Conservation (phyloP, 805 yeast species). For the Scheffersomyces coipomensis region DNA sequence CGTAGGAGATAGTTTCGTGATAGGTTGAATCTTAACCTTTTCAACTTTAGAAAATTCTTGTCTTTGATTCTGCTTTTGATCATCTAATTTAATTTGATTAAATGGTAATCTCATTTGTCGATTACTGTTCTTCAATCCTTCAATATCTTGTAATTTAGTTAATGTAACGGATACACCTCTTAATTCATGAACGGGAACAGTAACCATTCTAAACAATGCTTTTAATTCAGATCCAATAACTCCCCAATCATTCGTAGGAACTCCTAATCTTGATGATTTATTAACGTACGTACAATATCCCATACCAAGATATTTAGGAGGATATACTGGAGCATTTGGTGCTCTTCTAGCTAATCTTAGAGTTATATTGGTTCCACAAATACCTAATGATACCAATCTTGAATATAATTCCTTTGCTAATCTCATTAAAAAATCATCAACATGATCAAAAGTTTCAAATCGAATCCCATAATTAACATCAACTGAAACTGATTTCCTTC, state of each 20-base stretch:
- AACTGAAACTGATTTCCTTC: slow-evolving; percentile 76
- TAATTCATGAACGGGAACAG: slow-evolving; percentile 63
- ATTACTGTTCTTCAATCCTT: slow-evolving; percentile 14
- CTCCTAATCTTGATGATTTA: slow-evolving; percentile 58
- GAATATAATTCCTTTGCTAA: slow-evolving; percentile 58
- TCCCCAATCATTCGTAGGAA: slow-evolving; percentile 60
- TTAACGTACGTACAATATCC: slow-evolving; percentile 71
- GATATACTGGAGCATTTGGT: slow-evolving; percentile 65
- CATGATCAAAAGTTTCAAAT: slow-evolving; percentile 57
- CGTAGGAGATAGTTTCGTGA: not conserved
- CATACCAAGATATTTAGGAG: slow-evolving; percentile 81
- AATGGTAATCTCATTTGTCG: slow-evolving; percentile 25
- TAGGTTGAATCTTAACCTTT: not conserved
- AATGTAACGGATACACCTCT: slow-evolving; percentile 79
- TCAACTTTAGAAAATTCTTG: not conserved
- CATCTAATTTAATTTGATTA: slow-evolving; percentile 9
- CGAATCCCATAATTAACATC: slow-evolving; percentile 93
- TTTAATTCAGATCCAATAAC: slow-evolving; percentile 59
- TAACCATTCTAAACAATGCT: slow-evolving; percentile 52
- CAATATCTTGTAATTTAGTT: slow-evolving; percentile 50
- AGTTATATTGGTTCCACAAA: slow-evolving; percentile 57
- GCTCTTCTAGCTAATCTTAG: slow-evolving; percentile 67
- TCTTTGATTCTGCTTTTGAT: not conserved
- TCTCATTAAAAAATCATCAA: slow-evolving; percentile 59
- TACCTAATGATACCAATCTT: slow-evolving; percentile 47